Base-by-base conservation (phyloP, 805 yeast genomes). In the Sporopachydermia quercuum region DNA sequence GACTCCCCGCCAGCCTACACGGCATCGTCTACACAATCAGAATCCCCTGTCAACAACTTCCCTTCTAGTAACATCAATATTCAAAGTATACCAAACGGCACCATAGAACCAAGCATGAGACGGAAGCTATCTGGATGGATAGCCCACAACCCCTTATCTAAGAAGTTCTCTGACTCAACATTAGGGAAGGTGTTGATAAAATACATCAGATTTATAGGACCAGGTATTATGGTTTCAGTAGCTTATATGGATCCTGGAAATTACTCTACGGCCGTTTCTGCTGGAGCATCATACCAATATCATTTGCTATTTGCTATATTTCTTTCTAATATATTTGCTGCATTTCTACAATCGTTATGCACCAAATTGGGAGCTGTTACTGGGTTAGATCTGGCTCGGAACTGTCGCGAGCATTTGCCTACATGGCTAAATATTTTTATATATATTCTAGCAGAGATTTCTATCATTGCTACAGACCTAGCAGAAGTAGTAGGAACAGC, bases 401-500 rank as follows among this genome's bases (percentile, higher is more conserved):
- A 81, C 54, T 86, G 95, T 57, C 68, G 85, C 34, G 61, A 65
- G 42, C 74, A 78, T 51, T 63, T 86, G 19, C 86, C 93, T 0
- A 56, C 57, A 17, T 74, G 79, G 74, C 55, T 81, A 49, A 82
- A 83, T 50, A 46, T 72, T 34, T 46, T 67, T 3, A 60, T 85
- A 3, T 86, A 85, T 53, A 53, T 71, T 2, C 67, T 81, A 48
- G 85, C 95, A 0, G 95, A 86, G 50, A 49, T 83, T 16, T 94
- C 95, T 2, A 86, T 86, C 45, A 78, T 86, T 27, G 94, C 94
- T 5, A 86, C 96, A 0, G 96, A 86, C 55, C 61, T 86, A 49
- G 96, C 96, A 1, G 96, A 86, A 56, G 95, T 86, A 6, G 89
- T 86, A 4, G 96, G 96, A 2, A 80, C 94, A 3, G 95, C 95